phyloP scores from a whole-genome alignment of 495 filamentous ascomycete genomes.

The Cetradonia linearis region DNA sequence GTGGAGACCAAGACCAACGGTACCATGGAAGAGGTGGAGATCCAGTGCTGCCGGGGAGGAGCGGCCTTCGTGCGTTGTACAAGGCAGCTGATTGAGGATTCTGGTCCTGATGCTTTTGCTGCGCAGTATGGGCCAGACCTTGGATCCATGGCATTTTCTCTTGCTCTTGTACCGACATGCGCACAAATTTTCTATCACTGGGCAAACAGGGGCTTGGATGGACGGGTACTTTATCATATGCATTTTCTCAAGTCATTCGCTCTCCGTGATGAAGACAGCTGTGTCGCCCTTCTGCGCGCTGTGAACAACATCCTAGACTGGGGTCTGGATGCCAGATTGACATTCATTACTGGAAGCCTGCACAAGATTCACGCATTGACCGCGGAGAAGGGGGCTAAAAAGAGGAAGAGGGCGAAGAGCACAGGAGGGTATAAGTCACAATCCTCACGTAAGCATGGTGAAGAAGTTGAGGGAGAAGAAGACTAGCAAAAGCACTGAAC shows the following conservation, averaged over 20 bases:
- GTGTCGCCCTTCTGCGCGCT: not conserved
- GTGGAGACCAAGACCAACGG: constrained; percentile 10
- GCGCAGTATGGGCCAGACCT: not conserved
- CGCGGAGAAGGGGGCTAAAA: not conserved
- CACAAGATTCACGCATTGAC: not conserved
- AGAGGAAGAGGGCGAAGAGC: not conserved
- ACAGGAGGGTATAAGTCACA: not conserved
- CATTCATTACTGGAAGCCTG: not conserved
- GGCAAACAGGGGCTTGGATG: not conserved
- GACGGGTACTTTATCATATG: not conserved
- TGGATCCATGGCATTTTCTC: not conserved
- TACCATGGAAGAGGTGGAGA: constrained; percentile 1
- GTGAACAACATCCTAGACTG: not conserved
- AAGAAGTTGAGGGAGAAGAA: not conserved
- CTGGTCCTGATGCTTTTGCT: not conserved
- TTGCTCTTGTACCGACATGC: not conserved
- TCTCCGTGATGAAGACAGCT: not conserved
- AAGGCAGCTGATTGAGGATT: not conserved
- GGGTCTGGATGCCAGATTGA: not conserved
- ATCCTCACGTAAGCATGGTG: not conserved
- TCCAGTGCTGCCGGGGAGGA: constrained; percentile 4
- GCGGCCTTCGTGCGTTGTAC: not conserved
- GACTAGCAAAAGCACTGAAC: not conserved
- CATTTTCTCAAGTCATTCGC: not conserved
- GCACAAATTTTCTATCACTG: not conserved